Percentiles rank a stretch among this genome's conserved stretches.
phyloP scores from a whole-genome alignment of 2,329 filamentous ascomycete genomes.

The Aureobasidium leucospermi region DNA sequence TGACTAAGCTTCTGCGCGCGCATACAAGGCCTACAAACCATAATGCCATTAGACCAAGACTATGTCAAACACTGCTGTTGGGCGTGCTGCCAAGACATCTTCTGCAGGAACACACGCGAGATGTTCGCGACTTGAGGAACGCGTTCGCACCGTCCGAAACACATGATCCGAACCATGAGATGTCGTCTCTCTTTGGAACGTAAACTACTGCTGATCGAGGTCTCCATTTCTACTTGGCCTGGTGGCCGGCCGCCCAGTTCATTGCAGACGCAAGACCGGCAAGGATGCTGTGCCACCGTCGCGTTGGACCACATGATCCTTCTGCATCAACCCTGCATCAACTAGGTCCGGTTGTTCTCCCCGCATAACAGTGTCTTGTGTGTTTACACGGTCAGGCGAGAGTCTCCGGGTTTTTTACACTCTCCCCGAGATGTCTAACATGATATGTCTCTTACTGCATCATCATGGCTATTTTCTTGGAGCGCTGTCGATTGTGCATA shows the following conservation, averaged over 20 bases:
- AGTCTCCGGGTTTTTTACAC: neutral
- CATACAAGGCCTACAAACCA: too few species aligned
- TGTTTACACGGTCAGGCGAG: neutral
- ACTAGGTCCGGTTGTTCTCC: neutral
- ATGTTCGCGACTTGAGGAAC: neutral
- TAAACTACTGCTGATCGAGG: too few species aligned
- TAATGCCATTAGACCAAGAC: too few species aligned
- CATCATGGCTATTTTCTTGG: too few species aligned
- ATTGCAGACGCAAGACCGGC: too few species aligned
- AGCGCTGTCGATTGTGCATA: too few species aligned
- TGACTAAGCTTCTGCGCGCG: too few species aligned
- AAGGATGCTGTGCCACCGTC: neutral
- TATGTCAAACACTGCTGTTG: neutral
- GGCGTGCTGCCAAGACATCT: neutral
- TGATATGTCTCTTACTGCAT: neutral
- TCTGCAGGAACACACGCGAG: neutral
- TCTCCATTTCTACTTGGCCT: too few species aligned
- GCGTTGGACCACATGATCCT: neutral
- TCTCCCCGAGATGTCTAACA: neutral
- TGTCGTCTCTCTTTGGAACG: too few species aligned
- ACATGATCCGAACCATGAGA: too few species aligned
- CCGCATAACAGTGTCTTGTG: neutral
- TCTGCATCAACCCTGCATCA: neutral
- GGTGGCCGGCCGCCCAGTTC: too few species aligned
- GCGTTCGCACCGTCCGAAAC: too few species aligned